Evolutionary conservation across 2,329 filamentous ascomycete species (phyloP).

Genomic region (Didymella lethalis): DNA sequence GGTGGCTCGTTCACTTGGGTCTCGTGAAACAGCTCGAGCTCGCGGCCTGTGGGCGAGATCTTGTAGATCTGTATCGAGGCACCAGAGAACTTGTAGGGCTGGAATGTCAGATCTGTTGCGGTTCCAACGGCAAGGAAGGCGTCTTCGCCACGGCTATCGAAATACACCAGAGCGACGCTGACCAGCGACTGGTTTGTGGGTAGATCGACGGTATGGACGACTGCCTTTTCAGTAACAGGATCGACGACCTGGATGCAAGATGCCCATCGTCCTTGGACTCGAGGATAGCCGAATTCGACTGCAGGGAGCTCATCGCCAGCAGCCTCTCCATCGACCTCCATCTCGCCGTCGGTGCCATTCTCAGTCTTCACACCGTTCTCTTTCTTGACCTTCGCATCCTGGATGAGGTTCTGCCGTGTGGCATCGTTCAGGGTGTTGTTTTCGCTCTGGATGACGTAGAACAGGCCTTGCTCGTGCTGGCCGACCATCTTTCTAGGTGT

Average conservation of each 20-base stretch:
- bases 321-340: slow-evolving; percentile 29
- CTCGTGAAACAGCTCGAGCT: slow-evolving; percentile 94
- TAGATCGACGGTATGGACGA: slow-evolving; percentile 81
- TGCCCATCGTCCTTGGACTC: slow-evolving; percentile 86
- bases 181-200: slow-evolving; percentile 91
- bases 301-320: slow-evolving; percentile 69
- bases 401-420: slow-evolving; percentile 76
- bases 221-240: slow-evolving; percentile 72
- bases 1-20: slow-evolving; percentile 91
- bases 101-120: slow-evolving; percentile 85
- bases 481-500: slow-evolving; percentile 88
- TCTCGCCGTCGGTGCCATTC: slow-evolving; percentile 44
- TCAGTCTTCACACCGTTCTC: slow-evolving; percentile 44
- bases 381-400: slow-evolving; percentile 63
- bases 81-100: slow-evolving; percentile 72
- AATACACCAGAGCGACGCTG: slow-evolving; percentile 82
- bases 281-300: slow-evolving; percentile 88
- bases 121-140: slow-evolving; percentile 93
- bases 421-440: slow-evolving; percentile 87
- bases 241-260: slow-evolving; percentile 95
- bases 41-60: slow-evolving; percentile 84
- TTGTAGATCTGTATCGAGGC: slow-evolving; percentile 94
- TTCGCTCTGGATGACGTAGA: slow-evolving; percentile 93
- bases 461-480: slow-evolving; percentile 86
- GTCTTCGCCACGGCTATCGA: slow-evolving; percentile 83